Conservation (phyloP, 2,329 filamentous ascomycete species). For the Delphinella strobiligena region DNA sequence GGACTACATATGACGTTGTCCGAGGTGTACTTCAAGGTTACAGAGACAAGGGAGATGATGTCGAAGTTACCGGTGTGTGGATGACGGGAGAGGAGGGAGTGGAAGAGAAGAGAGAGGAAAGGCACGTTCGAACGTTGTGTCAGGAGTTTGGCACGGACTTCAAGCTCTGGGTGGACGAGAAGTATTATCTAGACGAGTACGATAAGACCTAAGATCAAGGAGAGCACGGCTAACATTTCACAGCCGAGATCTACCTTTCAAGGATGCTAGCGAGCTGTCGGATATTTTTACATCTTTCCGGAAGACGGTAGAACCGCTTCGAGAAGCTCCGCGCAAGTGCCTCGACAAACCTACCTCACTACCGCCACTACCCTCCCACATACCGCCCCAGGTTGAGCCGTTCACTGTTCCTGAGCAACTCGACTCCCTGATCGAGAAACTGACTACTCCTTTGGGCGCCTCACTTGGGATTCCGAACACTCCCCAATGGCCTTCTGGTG, state of each 20-base stretch:
- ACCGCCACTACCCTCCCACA: slow-evolving; percentile 43
- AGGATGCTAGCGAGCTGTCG: slow-evolving; percentile 48
- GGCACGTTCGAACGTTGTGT: slow-evolving; percentile 41
- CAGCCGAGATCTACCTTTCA: slow-evolving; percentile 55
- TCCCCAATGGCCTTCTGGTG: slow-evolving; percentile 41
- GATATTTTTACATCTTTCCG: slow-evolving; percentile 67
- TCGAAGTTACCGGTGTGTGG: slow-evolving; percentile 54
- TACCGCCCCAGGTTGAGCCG: slow-evolving; percentile 48
- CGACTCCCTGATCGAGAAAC: slow-evolving; percentile 39
- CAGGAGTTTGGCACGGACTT: slow-evolving; percentile 45
- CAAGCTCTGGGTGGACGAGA: slow-evolving; percentile 59
- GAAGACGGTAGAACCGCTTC: slow-evolving; percentile 60
- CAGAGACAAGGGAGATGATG: slow-evolving; percentile 16
- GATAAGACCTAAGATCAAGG: slow-evolving; percentile 23
- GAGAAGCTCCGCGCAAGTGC: slow-evolving; percentile 47
- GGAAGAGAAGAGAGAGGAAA: slow-evolving; percentile 58
- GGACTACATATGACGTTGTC: slow-evolving; percentile 48
- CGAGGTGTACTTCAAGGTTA: slow-evolving; percentile 42
- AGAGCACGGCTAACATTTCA: slow-evolving; percentile 1
- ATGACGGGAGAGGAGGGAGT: slow-evolving; percentile 58
- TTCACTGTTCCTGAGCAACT: slow-evolving; percentile 51
- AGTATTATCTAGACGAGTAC: slow-evolving; percentile 70
- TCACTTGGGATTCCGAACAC: slow-evolving; percentile 38
- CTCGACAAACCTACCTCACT: slow-evolving; percentile 45
- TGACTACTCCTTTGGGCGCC: slow-evolving; percentile 46